Evolutionary conservation across 2,329 filamentous ascomycete species (phyloP), one percentile per base, ranked within the genome.

Genomic region (Cladophialophora exuberans): DNA sequence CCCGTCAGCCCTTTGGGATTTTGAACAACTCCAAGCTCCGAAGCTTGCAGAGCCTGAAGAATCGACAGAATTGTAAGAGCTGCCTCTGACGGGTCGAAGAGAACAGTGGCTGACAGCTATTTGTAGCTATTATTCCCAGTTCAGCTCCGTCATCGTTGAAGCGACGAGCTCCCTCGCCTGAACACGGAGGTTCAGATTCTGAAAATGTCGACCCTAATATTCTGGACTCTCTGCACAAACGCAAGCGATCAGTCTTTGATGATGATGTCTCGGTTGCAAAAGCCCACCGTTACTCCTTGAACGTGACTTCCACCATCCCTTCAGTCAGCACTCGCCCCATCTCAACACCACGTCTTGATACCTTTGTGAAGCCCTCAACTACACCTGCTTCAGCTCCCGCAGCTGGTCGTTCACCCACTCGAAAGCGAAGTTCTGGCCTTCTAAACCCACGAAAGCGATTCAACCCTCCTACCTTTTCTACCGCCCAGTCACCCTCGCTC

Each of bases 361-460:
- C 50, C 54, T 62, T 31, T 53, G 61, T 23, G 69, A 59, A 66
- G 17, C 70, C 72, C 25, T 71, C 70, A 51, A 70, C 72, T 54
- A 67, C 70, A 61, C 78, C 83, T 0, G 76, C 81, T 11, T 80
- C 84, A 10, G 73, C 83, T 15, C 78, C 56, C n/a, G 87, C 88
- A 35, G 89, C 88, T 63, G 89, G 90, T 43, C 88, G 90, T 59
- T 94, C 90, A 2, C 90, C 90, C 2, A 88, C 81, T n/a, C 78
- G 86, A 65, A 72, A 79, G 64, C 91, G 90, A 65, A 90, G 90
- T 57, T 77, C 85, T 23, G 83, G 84, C 47, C 83, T 90, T 60
- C 78, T 90, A 36, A 84, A 81, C 67, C 84, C 87, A 56, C 86
- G 88, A 44, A 83, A 83, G 56, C 88, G 90, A 42, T 78, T 92